Base-by-base conservation (phyloP, 2,329 filamentous ascomycete genomes). In the Cytospora leucostoma region DNA sequence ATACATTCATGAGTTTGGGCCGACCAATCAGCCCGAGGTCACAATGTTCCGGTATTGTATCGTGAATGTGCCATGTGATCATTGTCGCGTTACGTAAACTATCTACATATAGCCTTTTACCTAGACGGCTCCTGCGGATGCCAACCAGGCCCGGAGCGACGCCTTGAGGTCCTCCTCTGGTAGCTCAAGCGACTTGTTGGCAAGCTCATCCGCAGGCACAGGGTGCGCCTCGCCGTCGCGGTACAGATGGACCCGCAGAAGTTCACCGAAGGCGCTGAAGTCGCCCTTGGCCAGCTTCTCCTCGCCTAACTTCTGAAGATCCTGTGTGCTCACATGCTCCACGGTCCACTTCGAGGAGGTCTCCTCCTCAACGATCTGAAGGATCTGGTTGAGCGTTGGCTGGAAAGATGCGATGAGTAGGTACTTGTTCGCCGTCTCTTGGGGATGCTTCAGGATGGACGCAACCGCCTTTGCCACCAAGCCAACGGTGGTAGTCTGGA, bases 391-490 rank as follows among this genome's bases (percentile, higher is more conserved):
- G 72, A 88, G 86, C 1, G 82, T 81, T 0, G 82, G 79, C 35
- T 80, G 80, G 67, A 88, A 84, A 0, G 82, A 86, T 3, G 84
- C 68, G 17, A 88, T 74, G 57, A 79, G 80, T 35, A 90, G 71
- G 70, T 86, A 84, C 65, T 82, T 78, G 71, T 89, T 89, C 40
- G 77, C 80, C 0, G 84, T 88, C 63, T 79, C 74, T 2, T 79
- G 76, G 0, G 80, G 77, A 47, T 73, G 78, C 69, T 75, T 75
- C 17, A 89, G 72, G 32, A 85, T 74, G 7, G 79, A 77, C 8
- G 79, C 79, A 0, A 87, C 78, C 0, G 84, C 80, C 53, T 78
- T 74, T 5, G 79, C 84, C 51, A 88, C 78, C 19, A 81, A 77
- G 5, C 73, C 67, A 0, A 86, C 75, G 34, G 82, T 86, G 40